These are phyloP conservation scores for Selenicereus undatus DNA, from an alignment of 148 eudicot species.

Conservation along the genomic window DNA sequence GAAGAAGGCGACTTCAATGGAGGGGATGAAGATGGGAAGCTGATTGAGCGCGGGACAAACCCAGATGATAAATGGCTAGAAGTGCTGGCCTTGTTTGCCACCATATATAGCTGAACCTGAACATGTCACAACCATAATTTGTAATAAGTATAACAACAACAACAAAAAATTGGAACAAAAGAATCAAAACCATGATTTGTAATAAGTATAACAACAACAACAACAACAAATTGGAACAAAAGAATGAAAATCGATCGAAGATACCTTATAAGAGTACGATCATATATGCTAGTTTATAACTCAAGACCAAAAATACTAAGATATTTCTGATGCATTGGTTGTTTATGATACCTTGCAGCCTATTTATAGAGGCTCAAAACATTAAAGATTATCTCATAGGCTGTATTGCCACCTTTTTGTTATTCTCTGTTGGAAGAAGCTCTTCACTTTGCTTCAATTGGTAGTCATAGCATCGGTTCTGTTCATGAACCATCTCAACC, in stretches of 20 bases:
- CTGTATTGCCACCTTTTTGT: background rate
- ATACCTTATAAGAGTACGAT: too few species aligned
- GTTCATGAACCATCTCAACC: too few species aligned
- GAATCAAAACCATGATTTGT: background rate
- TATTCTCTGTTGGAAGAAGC: background rate
- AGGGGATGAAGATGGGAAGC: constrained; percentile 10
- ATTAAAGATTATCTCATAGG: background rate
- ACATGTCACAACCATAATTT: background rate
- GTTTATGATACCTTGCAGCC: background rate
- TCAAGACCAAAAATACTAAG: background rate
- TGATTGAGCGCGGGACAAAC: constrained; percentile 27
- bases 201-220: too few species aligned
- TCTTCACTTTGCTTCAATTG: background rate
- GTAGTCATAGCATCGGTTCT: background rate
- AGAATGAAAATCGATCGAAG: background rate
- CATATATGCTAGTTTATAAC: too few species aligned
- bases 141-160: too few species aligned
- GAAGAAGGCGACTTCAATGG: background rate
- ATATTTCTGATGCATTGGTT: background rate
- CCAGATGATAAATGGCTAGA: background rate
- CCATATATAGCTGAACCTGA: background rate
- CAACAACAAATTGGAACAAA: too few species aligned
- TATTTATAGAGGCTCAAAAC: too few species aligned
- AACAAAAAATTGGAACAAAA: too few species aligned
- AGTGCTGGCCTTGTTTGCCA: background rate